Evolutionary conservation across 176 grass and related monocot species (phyloP), one percentile per base, ranked within the genome.

Genomic region (Cenchrus purpureus): DNA sequence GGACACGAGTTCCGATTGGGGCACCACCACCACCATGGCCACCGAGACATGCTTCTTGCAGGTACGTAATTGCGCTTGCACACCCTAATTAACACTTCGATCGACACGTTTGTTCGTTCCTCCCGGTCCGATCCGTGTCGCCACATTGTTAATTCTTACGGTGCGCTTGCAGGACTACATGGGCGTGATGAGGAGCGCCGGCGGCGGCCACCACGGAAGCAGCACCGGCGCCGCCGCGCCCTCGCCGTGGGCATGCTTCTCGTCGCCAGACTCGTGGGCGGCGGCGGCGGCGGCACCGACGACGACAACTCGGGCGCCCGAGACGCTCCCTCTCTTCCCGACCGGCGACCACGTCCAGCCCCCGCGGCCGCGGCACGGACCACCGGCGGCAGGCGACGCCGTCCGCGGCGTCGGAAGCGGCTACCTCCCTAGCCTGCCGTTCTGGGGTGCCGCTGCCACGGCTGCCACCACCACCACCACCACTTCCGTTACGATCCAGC

Each of bases 291-390:
- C 20, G 42, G 68, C 17, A 8, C 3, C 20, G 12, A 3, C 60
- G 32, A 42, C 44, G 65, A 8, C 68, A 51, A 83, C 79, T 4
- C 78, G 68, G 25, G 88, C 85, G 69, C 83, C 87, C 16, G 87
- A 91, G 64, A 94, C 92, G 43, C 92, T 94, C 9, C 89, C 89
- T 4, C 87, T 94, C 83, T 94, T 94, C 80, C 92, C 92, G 15
- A 84, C 83, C 15, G 79, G 17, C 52, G 12, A 37, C 66, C 7
- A 0, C 40, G 1, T 15, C 65, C 42, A 46, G 8, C 20, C 20
- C 14, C 17, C 59, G 31, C 70, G 57, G 15, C 10, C 70, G 72
- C 58, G 67, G 20, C 79, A 49, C 59, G 81, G 7, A 25, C 59
- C 17, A 16, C 58, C 16, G 51, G 43, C 16, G 49, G 20, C 71